Conservation (phyloP, 257 asterid species). For the Ehretia macrophylla region DNA sequence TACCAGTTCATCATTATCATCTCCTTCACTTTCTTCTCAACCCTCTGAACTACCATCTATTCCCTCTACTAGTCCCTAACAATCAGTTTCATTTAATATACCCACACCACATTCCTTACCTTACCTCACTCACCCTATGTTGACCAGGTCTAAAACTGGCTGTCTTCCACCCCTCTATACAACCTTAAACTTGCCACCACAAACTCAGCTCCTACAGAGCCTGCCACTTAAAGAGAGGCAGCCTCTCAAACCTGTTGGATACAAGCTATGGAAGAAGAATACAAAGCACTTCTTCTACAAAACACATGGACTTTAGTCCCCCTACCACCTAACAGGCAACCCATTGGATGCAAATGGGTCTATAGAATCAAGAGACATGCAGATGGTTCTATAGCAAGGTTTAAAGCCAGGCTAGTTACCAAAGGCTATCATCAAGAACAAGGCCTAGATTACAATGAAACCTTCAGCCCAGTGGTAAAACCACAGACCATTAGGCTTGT, state of each 20-base stretch:
- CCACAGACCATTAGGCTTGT: background rate
- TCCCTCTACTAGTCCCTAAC: too few relatives aligned
- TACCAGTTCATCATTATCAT: too few relatives aligned
- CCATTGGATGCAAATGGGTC: background rate
- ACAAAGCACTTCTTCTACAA: background rate
- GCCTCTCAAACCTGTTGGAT: background rate
- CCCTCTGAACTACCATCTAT: too few relatives aligned
- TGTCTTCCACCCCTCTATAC: too few relatives aligned
- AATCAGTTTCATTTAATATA: too few relatives aligned
- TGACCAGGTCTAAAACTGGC: too few relatives aligned
- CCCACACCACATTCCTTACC: too few relatives aligned
- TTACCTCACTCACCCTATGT: too few relatives aligned
- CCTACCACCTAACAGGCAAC: background rate
- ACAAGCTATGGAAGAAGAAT: background rate
- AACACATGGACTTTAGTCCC: constrained; percentile 1
- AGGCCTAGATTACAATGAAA: background rate
- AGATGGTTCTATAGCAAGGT: too few relatives aligned
- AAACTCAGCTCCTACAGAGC: background rate
- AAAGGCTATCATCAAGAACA: background rate
- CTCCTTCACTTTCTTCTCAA: too few relatives aligned
- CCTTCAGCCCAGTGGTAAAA: background rate
- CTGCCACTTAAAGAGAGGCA: background rate
- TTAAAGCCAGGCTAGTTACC: background rate
- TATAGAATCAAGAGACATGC: too few relatives aligned
- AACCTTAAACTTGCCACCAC: background rate